Conservation (phyloP, 2,329 filamentous ascomycete genomes). For the Penicillium hordei region DNA sequence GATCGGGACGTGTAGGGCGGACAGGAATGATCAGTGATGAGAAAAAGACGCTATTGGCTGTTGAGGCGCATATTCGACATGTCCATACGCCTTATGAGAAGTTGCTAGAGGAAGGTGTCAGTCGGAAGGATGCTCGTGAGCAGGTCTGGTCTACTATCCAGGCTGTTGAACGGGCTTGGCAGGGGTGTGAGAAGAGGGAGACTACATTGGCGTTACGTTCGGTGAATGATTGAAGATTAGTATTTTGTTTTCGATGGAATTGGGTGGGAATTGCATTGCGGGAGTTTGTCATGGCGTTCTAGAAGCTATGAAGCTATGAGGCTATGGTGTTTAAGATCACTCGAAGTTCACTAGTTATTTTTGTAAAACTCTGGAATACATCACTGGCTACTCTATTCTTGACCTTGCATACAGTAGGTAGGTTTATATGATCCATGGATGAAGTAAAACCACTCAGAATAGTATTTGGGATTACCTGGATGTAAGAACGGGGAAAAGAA, state of each 20-base stretch:
- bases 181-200: constrained; percentile 16
- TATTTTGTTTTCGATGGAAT: background rate
- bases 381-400: background rate
- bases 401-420: too few species aligned
- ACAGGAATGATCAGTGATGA: constrained; percentile 34
- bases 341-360: too few species aligned
- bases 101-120: constrained; percentile 29
- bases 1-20: constrained; percentile 44
- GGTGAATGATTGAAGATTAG: background rate
- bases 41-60: constrained; percentile 39
- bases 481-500: background rate
- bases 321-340: background rate
- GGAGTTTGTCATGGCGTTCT: background rate
- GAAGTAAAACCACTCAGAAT: background rate
- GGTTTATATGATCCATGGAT: background rate
- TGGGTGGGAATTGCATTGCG: background rate
- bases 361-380: background rate
- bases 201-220: background rate
- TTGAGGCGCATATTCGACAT: constrained; percentile 48
- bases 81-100: constrained; percentile 43
- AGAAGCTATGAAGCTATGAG: background rate
- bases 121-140: constrained; percentile 32
- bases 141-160: constrained; percentile 33
- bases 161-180: constrained; percentile 33
- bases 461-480: background rate